These are phyloP conservation scores for Coniophora puteana DNA, from an alignment of 1,284 basidiomycete species.

Conservation along the genomic window DNA sequence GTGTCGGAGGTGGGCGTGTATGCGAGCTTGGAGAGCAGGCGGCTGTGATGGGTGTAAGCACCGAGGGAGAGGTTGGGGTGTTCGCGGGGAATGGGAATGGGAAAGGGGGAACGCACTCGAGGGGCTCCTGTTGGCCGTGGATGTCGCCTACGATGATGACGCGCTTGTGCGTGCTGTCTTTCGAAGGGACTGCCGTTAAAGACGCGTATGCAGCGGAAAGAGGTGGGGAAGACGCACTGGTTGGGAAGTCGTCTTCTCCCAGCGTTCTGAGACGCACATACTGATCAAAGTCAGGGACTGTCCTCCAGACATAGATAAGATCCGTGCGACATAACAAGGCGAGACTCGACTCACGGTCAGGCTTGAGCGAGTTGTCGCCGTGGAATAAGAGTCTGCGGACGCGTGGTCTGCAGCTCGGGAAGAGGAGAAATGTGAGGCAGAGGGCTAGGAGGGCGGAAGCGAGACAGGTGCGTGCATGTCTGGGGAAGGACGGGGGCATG, in stretches of 20 bases:
- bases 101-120: conserved; percentile 49
- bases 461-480: no score
- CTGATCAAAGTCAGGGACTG: conserved; percentile 57
- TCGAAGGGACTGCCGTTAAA: not conserved
- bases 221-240: conserved; percentile 34
- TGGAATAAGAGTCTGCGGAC: no score
- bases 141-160: conserved; percentile 80
- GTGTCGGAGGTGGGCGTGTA: conserved; percentile 62
- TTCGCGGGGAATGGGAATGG: not conserved
- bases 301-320: no score
- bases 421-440: no score
- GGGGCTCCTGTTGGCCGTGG: conserved; percentile 71
- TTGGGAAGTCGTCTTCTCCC: conserved; percentile 44
- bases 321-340: no score
- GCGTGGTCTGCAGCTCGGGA: no score
- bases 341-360: no score
- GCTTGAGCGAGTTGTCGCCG: no score
- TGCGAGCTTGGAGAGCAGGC: conserved; percentile 55
- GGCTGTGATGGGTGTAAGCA: conserved; percentile 34
- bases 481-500: no score
- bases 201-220: not conserved
- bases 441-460: no score
- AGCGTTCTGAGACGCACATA: conserved; percentile 43
- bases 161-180: conserved; percentile 51
- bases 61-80: not conserved